Percentiles rank a stretch among this genome's conserved stretches.
phyloP scores from a whole-genome alignment of 169 alveolate species.

The Eimeria acervulina region DNA sequence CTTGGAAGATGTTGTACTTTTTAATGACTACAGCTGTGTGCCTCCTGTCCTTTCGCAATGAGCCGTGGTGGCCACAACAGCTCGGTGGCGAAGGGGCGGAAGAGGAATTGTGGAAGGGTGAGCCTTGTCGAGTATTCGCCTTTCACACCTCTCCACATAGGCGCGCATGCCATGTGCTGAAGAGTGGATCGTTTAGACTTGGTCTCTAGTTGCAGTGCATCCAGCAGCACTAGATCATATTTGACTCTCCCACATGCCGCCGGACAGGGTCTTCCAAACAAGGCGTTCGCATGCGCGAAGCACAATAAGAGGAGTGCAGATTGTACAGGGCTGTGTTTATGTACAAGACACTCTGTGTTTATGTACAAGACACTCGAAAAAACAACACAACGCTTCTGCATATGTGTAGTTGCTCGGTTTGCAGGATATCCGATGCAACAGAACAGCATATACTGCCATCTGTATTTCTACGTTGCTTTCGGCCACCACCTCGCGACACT shows the following conservation, averaged over 20 bases:
- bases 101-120: slow-evolving; percentile 77
- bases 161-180: background rate
- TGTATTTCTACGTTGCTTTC: slow-evolving; percentile 87
- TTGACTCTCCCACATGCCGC: background rate
- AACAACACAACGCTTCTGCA: background rate
- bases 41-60: slow-evolving; percentile 65
- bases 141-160: background rate
- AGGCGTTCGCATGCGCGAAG: background rate
- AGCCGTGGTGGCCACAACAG: slow-evolving; percentile 82
- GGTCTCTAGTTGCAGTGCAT: background rate
- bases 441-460: slow-evolving; percentile 83
- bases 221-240: background rate
- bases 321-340: background rate
- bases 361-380: background rate
- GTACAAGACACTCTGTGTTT: background rate
- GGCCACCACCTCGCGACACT: slow-evolving; percentile 87
- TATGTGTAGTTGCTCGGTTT: slow-evolving; percentile 5
- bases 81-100: slow-evolving; percentile 83
- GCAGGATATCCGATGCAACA: slow-evolving; percentile 88
- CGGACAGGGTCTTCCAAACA: background rate
- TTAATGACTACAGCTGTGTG: slow-evolving; percentile 51
- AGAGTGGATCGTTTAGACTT: background rate
- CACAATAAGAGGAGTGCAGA: background rate
- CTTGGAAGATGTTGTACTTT: slow-evolving; percentile 75
- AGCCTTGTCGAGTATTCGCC: background rate